Evolutionary conservation across 2,329 filamentous ascomycete species (phyloP).

Genomic region (Sphaerulina populicola): DNA sequence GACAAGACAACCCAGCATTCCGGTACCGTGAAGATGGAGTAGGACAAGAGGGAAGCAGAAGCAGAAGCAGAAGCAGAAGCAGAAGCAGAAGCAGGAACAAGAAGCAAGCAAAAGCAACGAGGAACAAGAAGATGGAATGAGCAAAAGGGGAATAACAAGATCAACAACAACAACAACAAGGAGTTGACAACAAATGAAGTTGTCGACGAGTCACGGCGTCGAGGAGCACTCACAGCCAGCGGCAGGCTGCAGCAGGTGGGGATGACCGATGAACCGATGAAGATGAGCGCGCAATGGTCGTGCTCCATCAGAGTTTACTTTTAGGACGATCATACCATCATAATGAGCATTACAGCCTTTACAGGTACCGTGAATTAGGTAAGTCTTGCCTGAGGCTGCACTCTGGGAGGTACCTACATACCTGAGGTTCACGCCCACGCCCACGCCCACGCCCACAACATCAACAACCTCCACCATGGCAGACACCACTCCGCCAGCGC

Average conservation of each 20-base stretch:
- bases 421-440: too few species aligned
- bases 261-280: neutral
- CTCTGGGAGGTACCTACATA: too few species aligned
- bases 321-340: too few species aligned
- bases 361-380: neutral
- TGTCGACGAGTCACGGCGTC: neutral
- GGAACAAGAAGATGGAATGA: neutral
- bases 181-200: neutral
- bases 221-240: neutral
- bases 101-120: neutral
- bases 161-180: neutral
- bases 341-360: too few species aligned
- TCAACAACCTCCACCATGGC: slow-evolving; percentile 23
- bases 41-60: too few species aligned
- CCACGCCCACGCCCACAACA: neutral
- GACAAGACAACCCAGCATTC: neutral
- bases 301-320: neutral
- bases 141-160: neutral
- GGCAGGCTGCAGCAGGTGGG: neutral
- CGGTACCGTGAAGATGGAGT: neutral
- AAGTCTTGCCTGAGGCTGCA: neutral
- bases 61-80: neutral
- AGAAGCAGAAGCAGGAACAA: neutral
- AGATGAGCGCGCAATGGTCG: neutral
- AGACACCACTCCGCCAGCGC: slow-evolving; percentile 26